A percentile compares a stretch with the other conserved stretches of the same genome.
Evolutionary conservation across 169 alveolate genomes (phyloP).

Genomic region (Neospora caninum): DNA sequence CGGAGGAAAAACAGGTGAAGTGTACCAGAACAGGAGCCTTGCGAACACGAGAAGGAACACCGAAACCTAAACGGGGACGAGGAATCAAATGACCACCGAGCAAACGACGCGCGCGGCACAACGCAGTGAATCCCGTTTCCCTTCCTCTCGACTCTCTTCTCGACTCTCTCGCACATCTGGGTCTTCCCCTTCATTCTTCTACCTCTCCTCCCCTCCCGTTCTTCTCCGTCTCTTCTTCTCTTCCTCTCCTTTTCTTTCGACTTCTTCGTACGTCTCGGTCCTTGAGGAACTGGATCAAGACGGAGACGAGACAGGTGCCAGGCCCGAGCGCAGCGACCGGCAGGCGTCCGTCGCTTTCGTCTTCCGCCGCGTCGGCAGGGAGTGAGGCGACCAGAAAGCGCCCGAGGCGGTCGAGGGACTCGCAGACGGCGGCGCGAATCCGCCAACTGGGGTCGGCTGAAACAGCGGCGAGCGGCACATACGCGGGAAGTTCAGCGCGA

Average conservation of each 20-base stretch:
- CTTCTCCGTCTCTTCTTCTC: too few relatives aligned
- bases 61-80: too few relatives aligned
- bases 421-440: slow-evolving; percentile 20
- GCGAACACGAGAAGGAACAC: too few relatives aligned
- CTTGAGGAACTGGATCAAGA: not conserved
- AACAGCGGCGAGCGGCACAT: not conserved
- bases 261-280: not conserved
- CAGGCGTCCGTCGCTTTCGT: not conserved
- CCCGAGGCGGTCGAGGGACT: not conserved
- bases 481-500: not conserved
- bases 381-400: not conserved
- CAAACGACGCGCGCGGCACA: too few relatives aligned
- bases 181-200: too few relatives aligned
- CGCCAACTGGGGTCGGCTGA: not conserved
- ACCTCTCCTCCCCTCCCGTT: too few relatives aligned
- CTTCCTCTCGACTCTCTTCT: too few relatives aligned
- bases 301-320: slow-evolving; percentile 10
- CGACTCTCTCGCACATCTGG: too few relatives aligned
- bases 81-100: too few relatives aligned
- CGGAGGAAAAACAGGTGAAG: too few relatives aligned
- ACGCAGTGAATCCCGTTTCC: too few relatives aligned
- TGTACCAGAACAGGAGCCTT: too few relatives aligned
- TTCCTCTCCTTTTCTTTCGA: not conserved
- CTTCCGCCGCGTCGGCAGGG: not conserved
- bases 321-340: not conserved